Percentiles rank a stretch among this genome's conserved stretches.
Conservation (phyloP, 2,329 filamentous ascomycete species). For the Neofusicoccum ribis region DNA sequence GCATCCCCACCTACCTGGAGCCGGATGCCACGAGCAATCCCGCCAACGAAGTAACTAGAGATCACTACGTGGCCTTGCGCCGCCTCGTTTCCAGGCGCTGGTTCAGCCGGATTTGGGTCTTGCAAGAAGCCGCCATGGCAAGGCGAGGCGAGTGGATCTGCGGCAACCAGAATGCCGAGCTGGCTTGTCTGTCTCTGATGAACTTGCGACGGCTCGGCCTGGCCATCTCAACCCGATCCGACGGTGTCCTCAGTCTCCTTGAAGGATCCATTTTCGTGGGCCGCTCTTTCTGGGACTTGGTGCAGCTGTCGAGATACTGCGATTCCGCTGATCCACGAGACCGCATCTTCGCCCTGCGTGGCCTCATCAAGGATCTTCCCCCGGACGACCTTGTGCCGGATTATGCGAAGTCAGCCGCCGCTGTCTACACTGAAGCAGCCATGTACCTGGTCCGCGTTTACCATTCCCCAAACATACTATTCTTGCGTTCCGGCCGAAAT, state of each 20-base stretch:
- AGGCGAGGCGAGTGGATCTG: not conserved
- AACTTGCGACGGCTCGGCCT: not conserved
- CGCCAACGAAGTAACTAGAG: too few relatives aligned
- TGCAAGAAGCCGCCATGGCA: not conserved
- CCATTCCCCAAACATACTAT: not conserved
- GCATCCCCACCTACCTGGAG: not conserved
- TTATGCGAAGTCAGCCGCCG: not conserved
- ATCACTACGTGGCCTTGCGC: not conserved
- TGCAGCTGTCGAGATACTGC: not conserved
- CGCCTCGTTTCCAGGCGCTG: not conserved
- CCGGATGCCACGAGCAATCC: not conserved
- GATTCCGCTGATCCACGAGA: not conserved
- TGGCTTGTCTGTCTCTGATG: not conserved
- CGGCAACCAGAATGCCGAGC: not conserved
- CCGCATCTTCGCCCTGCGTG: not conserved
- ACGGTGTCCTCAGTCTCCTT: not conserved
- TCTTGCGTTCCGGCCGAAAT: not conserved
- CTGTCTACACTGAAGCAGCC: not conserved
- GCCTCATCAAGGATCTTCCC: not conserved
- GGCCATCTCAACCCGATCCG: not conserved
- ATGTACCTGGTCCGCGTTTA: not conserved
- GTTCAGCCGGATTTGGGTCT: not conserved
- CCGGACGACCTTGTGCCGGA: not conserved
- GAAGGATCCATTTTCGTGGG: not conserved
- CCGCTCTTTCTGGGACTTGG: not conserved